phyloP scores from a whole-genome alignment of 192 early-diverging fungal genomes.

The Coemansia sp. region DNA sequence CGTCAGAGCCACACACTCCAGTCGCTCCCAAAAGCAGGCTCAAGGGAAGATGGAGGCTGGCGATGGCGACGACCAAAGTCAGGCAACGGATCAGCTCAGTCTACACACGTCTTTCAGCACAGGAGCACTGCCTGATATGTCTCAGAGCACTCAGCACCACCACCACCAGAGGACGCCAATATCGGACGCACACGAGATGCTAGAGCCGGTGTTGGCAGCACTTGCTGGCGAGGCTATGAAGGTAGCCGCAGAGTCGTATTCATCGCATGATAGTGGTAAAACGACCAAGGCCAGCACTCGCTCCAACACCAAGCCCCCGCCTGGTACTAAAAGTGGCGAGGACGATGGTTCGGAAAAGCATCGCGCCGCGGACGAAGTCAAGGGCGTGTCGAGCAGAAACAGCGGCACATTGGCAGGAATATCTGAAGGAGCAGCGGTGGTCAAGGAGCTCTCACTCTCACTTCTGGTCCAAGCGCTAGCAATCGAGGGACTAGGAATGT shows the following conservation, averaged over 20 bases:
- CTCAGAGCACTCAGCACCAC: neutral
- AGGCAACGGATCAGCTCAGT: neutral
- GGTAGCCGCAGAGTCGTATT: neutral
- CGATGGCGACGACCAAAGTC: neutral
- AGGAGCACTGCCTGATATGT: conserved; percentile 6
- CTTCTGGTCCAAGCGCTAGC: conserved; percentile 40
- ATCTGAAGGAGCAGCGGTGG: neutral
- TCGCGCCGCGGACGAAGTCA: conserved; percentile 2
- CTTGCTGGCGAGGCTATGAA: conserved; percentile 20
- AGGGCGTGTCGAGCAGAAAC: neutral
- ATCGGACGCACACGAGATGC: conserved; percentile 20
- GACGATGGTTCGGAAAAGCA: neutral
- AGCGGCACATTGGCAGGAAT: neutral
- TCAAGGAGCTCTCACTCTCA: conserved; percentile 45
- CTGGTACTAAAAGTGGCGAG: neutral
- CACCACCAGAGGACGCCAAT: neutral
- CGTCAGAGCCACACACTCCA: neutral
- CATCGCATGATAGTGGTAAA: neutral
- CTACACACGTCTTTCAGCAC: conserved; percentile 29
- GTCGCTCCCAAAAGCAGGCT: neutral
- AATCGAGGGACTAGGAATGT: conserved; percentile 54
- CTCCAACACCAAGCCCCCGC: neutral
- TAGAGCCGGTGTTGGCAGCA: conserved; percentile 27
- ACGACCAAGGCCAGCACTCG: conserved; percentile 4
- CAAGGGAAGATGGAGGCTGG: neutral